These are phyloP conservation scores for Colletotrichum chlorophyti DNA, from an alignment of 2,329 filamentous ascomycete genomes.

Conservation along the genomic window DNA sequence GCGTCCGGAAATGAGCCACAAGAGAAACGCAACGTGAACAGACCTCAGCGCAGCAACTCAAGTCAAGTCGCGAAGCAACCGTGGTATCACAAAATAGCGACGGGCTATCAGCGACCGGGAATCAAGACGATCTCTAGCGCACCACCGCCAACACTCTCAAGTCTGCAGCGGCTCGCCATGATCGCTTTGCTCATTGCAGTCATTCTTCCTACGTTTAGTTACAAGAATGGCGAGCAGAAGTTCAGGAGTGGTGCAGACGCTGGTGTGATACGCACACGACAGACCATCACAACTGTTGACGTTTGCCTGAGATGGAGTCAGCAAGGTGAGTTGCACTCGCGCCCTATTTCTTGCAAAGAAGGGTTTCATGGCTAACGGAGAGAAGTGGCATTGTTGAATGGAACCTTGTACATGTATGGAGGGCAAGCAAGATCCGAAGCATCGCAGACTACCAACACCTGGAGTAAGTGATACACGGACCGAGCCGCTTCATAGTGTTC, in stretches of 20 bases:
- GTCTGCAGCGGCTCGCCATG: slow-evolving; percentile 53
- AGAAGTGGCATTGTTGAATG: slow-evolving; percentile 72
- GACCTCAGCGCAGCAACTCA: slow-evolving; percentile 32
- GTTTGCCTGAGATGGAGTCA: slow-evolving; percentile 72
- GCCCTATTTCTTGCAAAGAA: accelerated
- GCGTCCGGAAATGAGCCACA: slow-evolving; percentile 14
- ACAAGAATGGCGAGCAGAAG: slow-evolving; percentile 47
- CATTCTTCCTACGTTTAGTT: slow-evolving; percentile 54
- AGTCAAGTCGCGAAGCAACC: slow-evolving; percentile 25
- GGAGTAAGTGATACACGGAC: slow-evolving; percentile 61
- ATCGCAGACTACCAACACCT: slow-evolving; percentile 68
- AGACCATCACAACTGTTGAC: slow-evolving; percentile 40
- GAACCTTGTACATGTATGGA: slow-evolving; percentile 79
- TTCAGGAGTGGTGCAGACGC: slow-evolving; percentile 53
- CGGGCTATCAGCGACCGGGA: slow-evolving; percentile 45
- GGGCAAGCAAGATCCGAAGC: slow-evolving; percentile 66
- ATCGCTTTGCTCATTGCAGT: slow-evolving; percentile 58
- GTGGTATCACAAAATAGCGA: slow-evolving; percentile 54
- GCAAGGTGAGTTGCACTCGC: slow-evolving; percentile 53
- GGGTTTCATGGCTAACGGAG: not conserved
- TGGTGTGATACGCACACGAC: slow-evolving; percentile 45
- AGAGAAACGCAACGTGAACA: slow-evolving; percentile 12
- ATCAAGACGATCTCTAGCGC: slow-evolving; percentile 51
- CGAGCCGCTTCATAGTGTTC: not conserved
- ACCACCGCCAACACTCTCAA: slow-evolving; percentile 47